Evolutionary conservation across 2,329 filamentous ascomycete species (phyloP).

Genomic region (Hirsutella thompsonii): DNA sequence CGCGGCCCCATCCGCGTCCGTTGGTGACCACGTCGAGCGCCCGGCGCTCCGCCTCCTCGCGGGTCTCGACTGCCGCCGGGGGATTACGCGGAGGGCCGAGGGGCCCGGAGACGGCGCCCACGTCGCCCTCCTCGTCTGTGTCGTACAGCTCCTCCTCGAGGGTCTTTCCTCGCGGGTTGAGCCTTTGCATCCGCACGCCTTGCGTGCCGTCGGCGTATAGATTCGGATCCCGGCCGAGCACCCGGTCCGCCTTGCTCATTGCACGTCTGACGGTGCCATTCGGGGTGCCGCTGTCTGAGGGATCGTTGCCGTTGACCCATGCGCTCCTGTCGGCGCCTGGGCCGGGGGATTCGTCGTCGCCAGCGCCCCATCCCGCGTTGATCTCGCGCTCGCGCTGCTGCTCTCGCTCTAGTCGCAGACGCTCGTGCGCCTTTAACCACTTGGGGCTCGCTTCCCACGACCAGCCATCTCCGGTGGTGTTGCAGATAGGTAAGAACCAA

Average conservation of each 20-base stretch:
- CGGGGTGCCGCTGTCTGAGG: background rate
- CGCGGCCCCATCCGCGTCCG: conserved; percentile 22
- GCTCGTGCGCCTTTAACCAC: conserved; percentile 62
- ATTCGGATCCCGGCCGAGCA: conserved; percentile 43
- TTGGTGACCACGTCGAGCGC: conserved; percentile 30
- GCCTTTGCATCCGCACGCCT: conserved; percentile 30
- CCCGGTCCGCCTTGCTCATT: conserved; percentile 44
- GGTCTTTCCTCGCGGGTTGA: conserved; percentile 31
- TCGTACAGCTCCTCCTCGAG: conserved; percentile 29
- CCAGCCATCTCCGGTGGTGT: conserved; percentile 88
- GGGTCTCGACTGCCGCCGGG: no score
- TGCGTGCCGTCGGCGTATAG: conserved; percentile 37
- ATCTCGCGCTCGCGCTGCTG: conserved; percentile 51
- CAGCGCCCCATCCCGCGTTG: conserved; percentile 52
- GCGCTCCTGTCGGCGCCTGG: background rate
- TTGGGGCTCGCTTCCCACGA: conserved; percentile 73
- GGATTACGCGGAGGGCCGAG: conserved; percentile 10
- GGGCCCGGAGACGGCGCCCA: conserved; percentile 14
- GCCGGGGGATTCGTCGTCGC: conserved; percentile 8
- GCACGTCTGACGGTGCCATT: conserved; percentile 18
- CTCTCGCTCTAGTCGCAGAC: conserved; percentile 42
- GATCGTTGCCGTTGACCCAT: background rate
- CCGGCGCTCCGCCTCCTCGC: conserved; percentile 21
- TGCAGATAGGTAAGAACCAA: conserved; percentile 73
- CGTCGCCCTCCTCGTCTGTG: conserved; percentile 22